These are phyloP conservation scores for Chrysochromulina tobinii DNA, from an alignment of 78 protist species.

Conservation along the genomic window DNA sequence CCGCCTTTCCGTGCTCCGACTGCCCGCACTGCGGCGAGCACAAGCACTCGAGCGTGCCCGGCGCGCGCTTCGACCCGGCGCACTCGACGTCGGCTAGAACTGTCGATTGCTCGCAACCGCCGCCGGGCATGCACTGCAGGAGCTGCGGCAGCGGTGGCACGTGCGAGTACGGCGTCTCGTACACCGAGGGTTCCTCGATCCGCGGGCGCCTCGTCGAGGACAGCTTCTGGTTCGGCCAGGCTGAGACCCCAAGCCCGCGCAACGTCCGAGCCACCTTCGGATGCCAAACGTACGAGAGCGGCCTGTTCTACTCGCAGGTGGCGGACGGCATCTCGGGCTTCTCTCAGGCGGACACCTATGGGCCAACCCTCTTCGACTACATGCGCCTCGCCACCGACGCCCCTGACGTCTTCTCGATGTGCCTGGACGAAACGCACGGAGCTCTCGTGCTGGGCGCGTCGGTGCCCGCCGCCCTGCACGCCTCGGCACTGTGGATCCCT, in stretches of 20 bases:
- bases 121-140: neutral
- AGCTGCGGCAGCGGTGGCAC: neutral
- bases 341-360: neutral
- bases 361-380: neutral
- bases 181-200: constrained; percentile 26
- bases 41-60: neutral
- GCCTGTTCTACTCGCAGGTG: constrained; percentile 10
- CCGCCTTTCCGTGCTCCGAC: neutral
- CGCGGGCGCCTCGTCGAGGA: neutral
- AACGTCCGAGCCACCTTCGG: neutral
- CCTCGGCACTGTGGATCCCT: neutral
- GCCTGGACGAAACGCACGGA: neutral
- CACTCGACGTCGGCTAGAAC: neutral
- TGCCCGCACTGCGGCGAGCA: constrained; percentile 21
- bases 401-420: neutral
- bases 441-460: neutral
- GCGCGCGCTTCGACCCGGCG: neutral
- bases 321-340: neutral
- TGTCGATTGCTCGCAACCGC: neutral
- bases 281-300: constrained; percentile 26
- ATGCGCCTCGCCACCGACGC: neutral
- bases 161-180: constrained; percentile 10
- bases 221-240: neutral
- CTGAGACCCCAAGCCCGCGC: too few relatives aligned
- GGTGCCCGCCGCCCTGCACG: neutral